Evolutionary conservation across 805 yeast genomes (phyloP), one percentile per base, ranked within the genome.

Genomic region (Ogataea ganodermae): DNA sequence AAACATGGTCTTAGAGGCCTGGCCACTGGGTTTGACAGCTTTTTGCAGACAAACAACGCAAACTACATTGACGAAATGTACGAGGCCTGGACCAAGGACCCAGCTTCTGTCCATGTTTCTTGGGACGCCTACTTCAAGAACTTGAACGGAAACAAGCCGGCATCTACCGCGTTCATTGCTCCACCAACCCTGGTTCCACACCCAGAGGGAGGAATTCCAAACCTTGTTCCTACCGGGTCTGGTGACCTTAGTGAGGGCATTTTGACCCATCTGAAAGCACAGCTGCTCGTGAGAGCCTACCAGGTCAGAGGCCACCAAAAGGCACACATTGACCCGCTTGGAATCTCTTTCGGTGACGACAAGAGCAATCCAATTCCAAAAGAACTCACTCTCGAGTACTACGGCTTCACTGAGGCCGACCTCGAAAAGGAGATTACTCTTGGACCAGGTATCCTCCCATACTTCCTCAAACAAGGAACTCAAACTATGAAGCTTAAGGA

Each of bases 271-370:
- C 80, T 94, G 76, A 94, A 94, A 70, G 95, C 90, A 14, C 99
- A 94, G 77, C 80, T 94, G 60, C 78, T 94, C 61, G 97, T 95
- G 54, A 87, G 99, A 70, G 99, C 99, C 24, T 94, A 91, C 73
- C 99, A 94, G 75, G 99, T 94, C 44, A 84, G 98, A 71, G 99
- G 99, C 58, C 99, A 94, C 70, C 86, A 84, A 69, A 89, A 88
- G 74, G 97, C 98, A 38, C 85, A 83, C 60, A 84, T 90, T 52
- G 99, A 94, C 70, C 99, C 99, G n/a, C 75, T 94, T 64, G 92
- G 86, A 30, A 86, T 92, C 63, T 81, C 91, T 16, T 88, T 83
- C 65, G 97, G 94, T 59, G 87, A 81, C 62, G 80, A 80, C 61
- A 57, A 57, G 33, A 53, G 65, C 10, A 67, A 71, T 44, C 73